phyloP scores from a whole-genome alignment of 2,329 filamentous ascomycete genomes.

The Mycocentrospora acerina region DNA sequence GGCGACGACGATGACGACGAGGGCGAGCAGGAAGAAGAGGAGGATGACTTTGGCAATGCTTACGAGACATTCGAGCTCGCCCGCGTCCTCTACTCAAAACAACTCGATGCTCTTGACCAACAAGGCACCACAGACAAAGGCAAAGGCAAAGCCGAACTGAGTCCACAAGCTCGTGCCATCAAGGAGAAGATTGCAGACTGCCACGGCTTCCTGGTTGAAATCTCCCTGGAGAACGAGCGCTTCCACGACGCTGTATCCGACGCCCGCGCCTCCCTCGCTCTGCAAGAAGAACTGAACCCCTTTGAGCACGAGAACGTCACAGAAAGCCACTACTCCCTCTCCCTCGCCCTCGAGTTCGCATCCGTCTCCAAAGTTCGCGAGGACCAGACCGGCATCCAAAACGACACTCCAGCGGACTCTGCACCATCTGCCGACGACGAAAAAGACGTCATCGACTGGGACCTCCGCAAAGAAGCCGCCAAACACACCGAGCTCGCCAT shows the following conservation, averaged over 20 bases:
- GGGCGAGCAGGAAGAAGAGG: slow-evolving; percentile 52
- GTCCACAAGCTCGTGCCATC: slow-evolving; percentile 32
- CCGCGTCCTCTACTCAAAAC: slow-evolving; percentile 60
- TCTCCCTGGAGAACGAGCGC: slow-evolving; percentile 94
- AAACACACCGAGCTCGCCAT: slow-evolving; percentile 74
- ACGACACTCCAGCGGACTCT: slow-evolving; percentile 33
- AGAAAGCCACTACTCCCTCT: slow-evolving; percentile 95
- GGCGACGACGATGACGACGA: slow-evolving; percentile 60
- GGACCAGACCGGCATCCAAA: slow-evolving; percentile 47
- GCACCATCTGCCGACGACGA: slow-evolving; percentile 35
- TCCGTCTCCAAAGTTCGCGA: slow-evolving; percentile 68
- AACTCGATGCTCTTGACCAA: slow-evolving; percentile 49
- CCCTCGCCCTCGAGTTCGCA: slow-evolving; percentile 89
- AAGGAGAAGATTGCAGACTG: slow-evolving; percentile 90
- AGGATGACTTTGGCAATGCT: slow-evolving; percentile 64
- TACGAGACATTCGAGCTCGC: slow-evolving; percentile 66
- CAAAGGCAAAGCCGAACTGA: slow-evolving; percentile 49
- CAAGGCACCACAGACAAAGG: slow-evolving; percentile 43
- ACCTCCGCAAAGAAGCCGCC: slow-evolving; percentile 69
- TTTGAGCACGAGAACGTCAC: slow-evolving; percentile 83
- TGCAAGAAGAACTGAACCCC: slow-evolving; percentile 78
- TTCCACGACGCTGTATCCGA: slow-evolving; percentile 88
- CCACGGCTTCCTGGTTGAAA: slow-evolving; percentile 91
- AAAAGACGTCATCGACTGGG: slow-evolving; percentile 64
- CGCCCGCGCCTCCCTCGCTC: slow-evolving; percentile 71